These are phyloP conservation scores for Trifolium pratense DNA, from an alignment of 306 rosid species.

Conservation along the genomic window DNA sequence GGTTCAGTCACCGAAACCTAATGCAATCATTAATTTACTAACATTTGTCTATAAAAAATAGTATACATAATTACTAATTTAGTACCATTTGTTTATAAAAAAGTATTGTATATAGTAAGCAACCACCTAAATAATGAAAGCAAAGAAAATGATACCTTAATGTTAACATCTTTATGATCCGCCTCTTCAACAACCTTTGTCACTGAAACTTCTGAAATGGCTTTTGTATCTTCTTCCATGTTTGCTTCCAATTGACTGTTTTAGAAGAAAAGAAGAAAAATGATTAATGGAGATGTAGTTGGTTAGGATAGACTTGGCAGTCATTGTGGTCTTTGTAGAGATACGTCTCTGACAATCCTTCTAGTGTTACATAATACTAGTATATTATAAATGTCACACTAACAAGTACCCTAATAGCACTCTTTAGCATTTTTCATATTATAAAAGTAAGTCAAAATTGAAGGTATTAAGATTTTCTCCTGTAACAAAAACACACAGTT, in stretches of 20 bases:
- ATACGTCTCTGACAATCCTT: constrained; percentile 14
- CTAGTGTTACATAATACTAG: no score
- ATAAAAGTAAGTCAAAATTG: background rate
- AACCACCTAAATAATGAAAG: constrained; percentile 10
- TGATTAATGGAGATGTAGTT: constrained; percentile 7
- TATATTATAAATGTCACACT: no score
- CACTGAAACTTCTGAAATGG: constrained; percentile 56
- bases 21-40: background rate
- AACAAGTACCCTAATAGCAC: no score
- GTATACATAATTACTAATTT: background rate
- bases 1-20: background rate
- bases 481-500: no score
- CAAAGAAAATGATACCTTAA: constrained; percentile 58
- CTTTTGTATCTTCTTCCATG: constrained; percentile 73
- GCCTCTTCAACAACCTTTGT: constrained; percentile 58
- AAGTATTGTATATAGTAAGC: background rate
- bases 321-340: background rate
- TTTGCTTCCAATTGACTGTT: constrained; percentile 29
- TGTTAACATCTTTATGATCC: constrained; percentile 44
- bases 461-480: no score
- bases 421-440: no score
- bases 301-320: background rate
- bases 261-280: constrained; percentile 29
- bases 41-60: background rate
- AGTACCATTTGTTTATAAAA: background rate